Base-by-base conservation (phyloP, 352 stramenopile genomes). In the Aphanomyces stellatus region DNA sequence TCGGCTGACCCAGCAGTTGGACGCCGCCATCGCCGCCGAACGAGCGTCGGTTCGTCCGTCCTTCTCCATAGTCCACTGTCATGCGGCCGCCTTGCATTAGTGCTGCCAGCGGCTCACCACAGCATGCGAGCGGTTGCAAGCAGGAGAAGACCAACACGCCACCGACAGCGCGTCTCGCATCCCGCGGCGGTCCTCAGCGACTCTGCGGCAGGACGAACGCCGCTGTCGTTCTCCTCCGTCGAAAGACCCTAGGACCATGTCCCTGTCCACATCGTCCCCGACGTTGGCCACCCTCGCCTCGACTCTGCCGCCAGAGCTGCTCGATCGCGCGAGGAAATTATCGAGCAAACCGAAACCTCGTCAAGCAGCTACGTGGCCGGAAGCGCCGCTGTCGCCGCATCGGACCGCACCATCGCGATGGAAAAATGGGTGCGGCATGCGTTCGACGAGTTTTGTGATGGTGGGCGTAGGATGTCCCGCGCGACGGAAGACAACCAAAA, bases 311-410 rank as follows among this genome's bases (percentile, higher is more conserved):
- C 56, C 56, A 22, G 56, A 53, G n/a, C 53, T 64, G 35, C 56
- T 64, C 3, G 56, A 30, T 15, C 30, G 56, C 8, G 56, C 41
- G 56, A 22, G 35, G 4, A 64, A 51, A 13, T 27, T 64, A 11
- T n/a, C 56, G 17, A 11, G 2, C 35, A 37, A 55, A 28, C 24
- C 17, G 10, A 53, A 53, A 28, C 24, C 46, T 22, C 1, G 7
- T 53, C 46, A 53, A 30, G 24, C 13, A 28, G 22, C 17, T 11
- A 46, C 37, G 4, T 67, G 60, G 60, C 60, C 60, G 1, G n/a
- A 55, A 19, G 60, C 60, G 15, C 60, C 60, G 17, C 30, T 43
- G 34, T 67, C 60, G 30, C 49, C 60, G 27, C 40, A 57, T 19
- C 60, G 60, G 11, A n/a, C n/a, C 6, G 2, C 46, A 8, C 15